These are phyloP conservation scores for Aspergillus arachidicola DNA, from an alignment of 2,329 filamentous ascomycete species.

Conservation along the genomic window DNA sequence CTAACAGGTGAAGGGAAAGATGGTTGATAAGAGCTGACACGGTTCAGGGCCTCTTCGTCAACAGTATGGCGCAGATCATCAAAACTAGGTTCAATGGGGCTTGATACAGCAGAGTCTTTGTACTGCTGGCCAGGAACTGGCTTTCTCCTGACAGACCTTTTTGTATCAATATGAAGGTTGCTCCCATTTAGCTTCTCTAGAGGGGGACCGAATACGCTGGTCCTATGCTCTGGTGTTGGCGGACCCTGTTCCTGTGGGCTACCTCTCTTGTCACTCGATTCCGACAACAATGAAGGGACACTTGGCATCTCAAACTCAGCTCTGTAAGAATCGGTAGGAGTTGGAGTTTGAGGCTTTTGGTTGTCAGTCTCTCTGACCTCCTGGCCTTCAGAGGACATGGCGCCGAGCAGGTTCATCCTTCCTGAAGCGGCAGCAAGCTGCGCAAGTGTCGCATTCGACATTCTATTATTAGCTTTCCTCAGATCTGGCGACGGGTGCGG, in stretches of 20 bases:
- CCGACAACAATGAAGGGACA: slow-evolving; percentile 7
- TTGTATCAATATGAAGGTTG: slow-evolving; percentile 40
- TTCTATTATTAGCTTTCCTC: slow-evolving; percentile 77
- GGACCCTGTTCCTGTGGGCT: slow-evolving; percentile 32
- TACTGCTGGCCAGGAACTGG: slow-evolving; percentile 50
- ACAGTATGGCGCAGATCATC: slow-evolving; percentile 47
- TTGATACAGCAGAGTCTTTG: slow-evolving; percentile 20
- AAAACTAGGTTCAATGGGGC: slow-evolving; percentile 37
- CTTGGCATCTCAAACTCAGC: slow-evolving; percentile 5
- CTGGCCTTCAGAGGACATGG: slow-evolving; percentile 41
- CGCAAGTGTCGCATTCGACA: slow-evolving; percentile 78
- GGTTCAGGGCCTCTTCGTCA: slow-evolving; percentile 54
- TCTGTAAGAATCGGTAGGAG: slow-evolving; percentile 29
- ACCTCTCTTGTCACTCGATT: slow-evolving; percentile 14
- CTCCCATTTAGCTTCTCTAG: slow-evolving; percentile 11
- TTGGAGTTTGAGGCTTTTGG: slow-evolving; percentile 45
- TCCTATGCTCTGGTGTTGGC: slow-evolving; percentile 20
- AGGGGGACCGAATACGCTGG: slow-evolving; percentile 9
- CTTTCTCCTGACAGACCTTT: slow-evolving; percentile 54
- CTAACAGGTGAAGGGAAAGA: slow-evolving; percentile 30
- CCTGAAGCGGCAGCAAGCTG: slow-evolving; percentile 74
- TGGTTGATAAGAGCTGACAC: slow-evolving; percentile 41
- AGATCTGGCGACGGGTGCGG: slow-evolving; percentile 77
- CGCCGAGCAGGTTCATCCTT: slow-evolving; percentile 48
- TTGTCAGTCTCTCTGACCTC: slow-evolving; percentile 40